Percentiles rank a stretch among this genome's conserved stretches.
phyloP scores from a whole-genome alignment of 2,329 filamentous ascomycete genomes.

The Setomelanomma holmii region DNA sequence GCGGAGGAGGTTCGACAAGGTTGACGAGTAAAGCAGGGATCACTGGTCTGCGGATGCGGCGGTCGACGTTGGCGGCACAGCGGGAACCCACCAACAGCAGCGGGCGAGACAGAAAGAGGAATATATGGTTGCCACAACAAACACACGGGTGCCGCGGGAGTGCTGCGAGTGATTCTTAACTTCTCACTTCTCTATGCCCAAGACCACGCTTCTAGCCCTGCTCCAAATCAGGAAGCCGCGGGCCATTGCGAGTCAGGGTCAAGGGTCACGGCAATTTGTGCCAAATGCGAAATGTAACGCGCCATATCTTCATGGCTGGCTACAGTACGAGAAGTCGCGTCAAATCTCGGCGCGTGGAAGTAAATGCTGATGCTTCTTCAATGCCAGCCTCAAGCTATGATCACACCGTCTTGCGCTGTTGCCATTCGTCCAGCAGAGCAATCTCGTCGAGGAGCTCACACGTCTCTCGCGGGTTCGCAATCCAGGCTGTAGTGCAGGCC shows the following conservation, averaged over 20 bases:
- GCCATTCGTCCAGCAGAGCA: constrained; percentile 52
- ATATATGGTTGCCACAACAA: background rate
- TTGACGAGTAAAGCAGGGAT: constrained; percentile 21
- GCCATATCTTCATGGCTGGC: background rate
- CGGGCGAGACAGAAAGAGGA: background rate
- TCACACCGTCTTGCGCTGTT: constrained; percentile 39
- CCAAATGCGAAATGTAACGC: background rate
- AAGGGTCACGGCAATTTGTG: background rate
- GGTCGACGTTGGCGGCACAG: constrained; percentile 4
- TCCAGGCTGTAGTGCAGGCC: constrained; percentile 96
- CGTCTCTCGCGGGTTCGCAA: constrained; percentile 90
- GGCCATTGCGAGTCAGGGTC: constrained; percentile 21
- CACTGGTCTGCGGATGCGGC: constrained; percentile 14
- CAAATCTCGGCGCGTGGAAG: no score
- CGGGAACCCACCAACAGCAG: constrained; percentile 4
- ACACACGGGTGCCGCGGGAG: background rate
- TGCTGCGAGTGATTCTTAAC: background rate
- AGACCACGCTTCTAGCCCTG: constrained; percentile 2
- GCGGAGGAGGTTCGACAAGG: constrained; percentile 32
- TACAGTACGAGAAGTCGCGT: background rate
- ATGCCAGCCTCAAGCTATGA: background rate
- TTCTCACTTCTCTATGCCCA: no score
- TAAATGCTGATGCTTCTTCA: background rate
- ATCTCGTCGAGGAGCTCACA: constrained; percentile 89
- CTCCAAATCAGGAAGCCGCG: constrained; percentile 20